Evolutionary conservation across 257 asterid genomes (phyloP), one percentile per base, ranked within the genome.

Genomic region (Cinchona pubescens): DNA sequence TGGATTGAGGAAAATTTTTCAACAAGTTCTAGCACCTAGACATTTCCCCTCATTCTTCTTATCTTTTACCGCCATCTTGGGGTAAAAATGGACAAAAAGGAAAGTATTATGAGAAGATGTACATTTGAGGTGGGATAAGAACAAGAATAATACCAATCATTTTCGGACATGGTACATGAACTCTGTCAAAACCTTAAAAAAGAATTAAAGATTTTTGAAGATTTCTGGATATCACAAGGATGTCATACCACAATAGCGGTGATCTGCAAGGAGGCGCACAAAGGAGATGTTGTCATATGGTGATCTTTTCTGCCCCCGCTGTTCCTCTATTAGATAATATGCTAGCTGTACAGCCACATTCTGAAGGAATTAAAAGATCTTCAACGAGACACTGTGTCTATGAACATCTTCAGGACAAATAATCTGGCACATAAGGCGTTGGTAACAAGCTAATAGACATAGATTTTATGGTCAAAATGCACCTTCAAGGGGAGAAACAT

Each of bases 231-330:
- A 38, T 38, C 42, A 51, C 58, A 51, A 51, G 21, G 25, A 11
- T n/a, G 45, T 15, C 74, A 48, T 69, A 69, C 74, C 62, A 15
- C 74, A 69, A 48, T 48, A 69, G 74, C 61, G 62, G 15, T 38
- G 43, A 40, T 69, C 62, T 69, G 59, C 43, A 48, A 69, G 38
- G 32, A 46, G 74, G 42, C 30, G 62, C 18, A 69, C 61, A 69
- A 69, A 69, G 34, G 74, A 69, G 45, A 69, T 69, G 60, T 27
- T 45, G n/a, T 69, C 62, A 25, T 35, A 46, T 25, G 60, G 38
- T 29, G 43, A 29, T 32, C 60, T 46, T 32, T 69, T 69, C 51
- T 56, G 45, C 48, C 74, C 74, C 16, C 46, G 59, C 51, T 69
- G 74, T 69, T 69, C 74, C 60, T 69, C 61, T 29, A 69, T 15